phyloP scores from a whole-genome alignment of 768 basidiomycete species.

The Hirschioporus abietinus region DNA sequence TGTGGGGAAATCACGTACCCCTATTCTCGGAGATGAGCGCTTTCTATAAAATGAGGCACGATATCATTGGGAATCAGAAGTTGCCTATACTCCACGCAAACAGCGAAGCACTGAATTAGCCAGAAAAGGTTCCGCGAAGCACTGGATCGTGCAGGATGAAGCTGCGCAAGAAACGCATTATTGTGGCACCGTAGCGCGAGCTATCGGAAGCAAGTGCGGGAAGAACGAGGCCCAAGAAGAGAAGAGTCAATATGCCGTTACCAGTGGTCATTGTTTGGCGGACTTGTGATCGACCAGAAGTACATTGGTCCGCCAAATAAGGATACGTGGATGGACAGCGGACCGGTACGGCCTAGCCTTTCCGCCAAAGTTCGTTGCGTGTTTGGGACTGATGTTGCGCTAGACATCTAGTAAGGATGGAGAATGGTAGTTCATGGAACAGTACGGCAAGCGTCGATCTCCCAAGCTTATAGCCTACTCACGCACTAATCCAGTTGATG shows the following conservation, averaged over 20 bases:
- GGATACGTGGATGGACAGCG: not conserved
- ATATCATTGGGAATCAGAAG: not conserved
- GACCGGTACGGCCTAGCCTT: not conserved
- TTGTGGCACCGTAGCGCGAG: not conserved
- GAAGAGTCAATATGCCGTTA: not conserved
- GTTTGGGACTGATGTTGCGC: not conserved
- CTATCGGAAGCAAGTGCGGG: not conserved
- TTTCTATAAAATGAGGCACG: not conserved
- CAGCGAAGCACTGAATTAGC: not conserved
- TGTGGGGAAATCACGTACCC: not conserved
- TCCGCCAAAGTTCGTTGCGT: not conserved
- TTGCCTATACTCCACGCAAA: not conserved
- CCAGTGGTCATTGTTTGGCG: not conserved
- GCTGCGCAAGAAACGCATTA: not conserved
- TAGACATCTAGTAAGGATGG: not conserved
- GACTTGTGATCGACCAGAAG: not conserved
- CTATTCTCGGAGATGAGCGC: not conserved
- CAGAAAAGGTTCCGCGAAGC: not conserved
- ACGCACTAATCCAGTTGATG: not conserved
- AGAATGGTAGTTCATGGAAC: not conserved
- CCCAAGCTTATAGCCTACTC: not conserved
- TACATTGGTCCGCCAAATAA: not conserved
- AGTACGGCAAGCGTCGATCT: not conserved
- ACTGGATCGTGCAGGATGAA: not conserved
- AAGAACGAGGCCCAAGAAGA: not conserved